These are phyloP conservation scores for Lepidium campestre DNA, from an alignment of 441 rosid genomes.

Conservation along the genomic window DNA sequence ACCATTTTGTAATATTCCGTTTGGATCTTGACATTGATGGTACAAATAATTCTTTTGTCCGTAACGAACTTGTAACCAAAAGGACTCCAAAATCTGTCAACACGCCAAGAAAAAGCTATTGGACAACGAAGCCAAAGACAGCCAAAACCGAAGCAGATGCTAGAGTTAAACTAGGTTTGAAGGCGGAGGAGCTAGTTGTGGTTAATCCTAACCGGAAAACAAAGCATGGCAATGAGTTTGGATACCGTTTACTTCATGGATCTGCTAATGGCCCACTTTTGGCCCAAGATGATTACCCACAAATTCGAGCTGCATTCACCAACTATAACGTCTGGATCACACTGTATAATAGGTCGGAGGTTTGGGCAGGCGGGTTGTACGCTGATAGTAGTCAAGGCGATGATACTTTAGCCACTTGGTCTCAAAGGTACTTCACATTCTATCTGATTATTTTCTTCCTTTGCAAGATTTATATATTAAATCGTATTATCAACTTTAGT, in stretches of 20 bases:
- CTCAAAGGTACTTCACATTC: slow-evolving; percentile 22
- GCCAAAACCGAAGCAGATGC: slow-evolving; percentile 54
- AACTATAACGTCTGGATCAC: slow-evolving; percentile 61
- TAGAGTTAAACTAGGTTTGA: slow-evolving; percentile 31
- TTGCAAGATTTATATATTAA: not conserved
- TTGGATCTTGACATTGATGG: slow-evolving; percentile 74
- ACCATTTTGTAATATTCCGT: slow-evolving; percentile 49
- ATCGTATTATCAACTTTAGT: not conserved
- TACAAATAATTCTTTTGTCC: slow-evolving; percentile 46
- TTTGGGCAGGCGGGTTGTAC: slow-evolving; percentile 51
- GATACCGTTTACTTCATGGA: slow-evolving; percentile 52
- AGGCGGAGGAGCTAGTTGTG: slow-evolving; percentile 33
- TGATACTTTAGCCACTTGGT: slow-evolving; percentile 46
- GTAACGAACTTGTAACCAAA: slow-evolving; percentile 34
- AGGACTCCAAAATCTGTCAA: not conserved
- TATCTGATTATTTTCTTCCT: not conserved
- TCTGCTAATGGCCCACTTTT: slow-evolving; percentile 26
- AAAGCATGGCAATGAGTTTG: slow-evolving; percentile 39
- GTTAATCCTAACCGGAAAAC: slow-evolving; percentile 59
- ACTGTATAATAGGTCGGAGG: slow-evolving; percentile 54
- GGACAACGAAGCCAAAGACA: slow-evolving; percentile 43
- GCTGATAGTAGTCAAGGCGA: slow-evolving; percentile 48
- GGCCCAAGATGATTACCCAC: slow-evolving; percentile 42
- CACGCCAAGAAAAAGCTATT: slow-evolving; percentile 56
- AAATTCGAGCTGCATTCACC: slow-evolving; percentile 46